Base-by-base conservation (phyloP, 106 monocot genomes). In the Dioscorea zingiberensis region DNA sequence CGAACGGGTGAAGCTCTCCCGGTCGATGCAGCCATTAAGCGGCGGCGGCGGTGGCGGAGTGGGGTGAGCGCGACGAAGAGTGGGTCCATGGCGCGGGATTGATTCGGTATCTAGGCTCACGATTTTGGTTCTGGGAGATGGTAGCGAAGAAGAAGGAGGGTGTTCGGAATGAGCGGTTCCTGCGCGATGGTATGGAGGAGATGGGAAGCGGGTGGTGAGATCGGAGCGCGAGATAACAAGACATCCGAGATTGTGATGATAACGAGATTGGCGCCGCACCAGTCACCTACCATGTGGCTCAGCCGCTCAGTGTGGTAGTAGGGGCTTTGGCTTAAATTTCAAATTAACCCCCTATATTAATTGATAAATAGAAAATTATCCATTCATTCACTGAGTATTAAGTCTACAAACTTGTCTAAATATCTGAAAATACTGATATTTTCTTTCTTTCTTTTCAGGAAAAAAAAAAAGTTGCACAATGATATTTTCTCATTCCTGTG, bases 1-100 rank as follows among this genome's bases (percentile, higher is more conserved):
- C 55, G 64, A 53, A 22, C 93, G 81, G 38, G 89, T 25, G 64
- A 93, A 86, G 12, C 53, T 26, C 7, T 67, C 70, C 19, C 57
- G 63, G 70, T 87, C 78, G 19, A 87, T 60, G 16, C 47, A 53
- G 16, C 27, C 28, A 13, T 44, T 5, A 54, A 48, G 30, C 53
- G 38, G 1, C 30, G 21, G 19, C 13, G 32, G n/a, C 61, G 13
- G 18, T 9, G 61, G 18, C 5, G 61, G 69, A 28, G 24, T 53
- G 2, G 15, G 55, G 5, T 56, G 75, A 67, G 75, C 77, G 38
- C 54, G 69, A 75, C 58, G 70, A 51, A 88, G 84, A 26, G 77
- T 73, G 22, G 63, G 69, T 18, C 21, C 45, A 14, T 22, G 60
- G 30, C 6, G 46, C n/a, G n/a, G n/a, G 26, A 59, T 14, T 12